These are phyloP conservation scores for Pleurotus djamor DNA, from an alignment of 768 basidiomycete species.

Conservation along the genomic window DNA sequence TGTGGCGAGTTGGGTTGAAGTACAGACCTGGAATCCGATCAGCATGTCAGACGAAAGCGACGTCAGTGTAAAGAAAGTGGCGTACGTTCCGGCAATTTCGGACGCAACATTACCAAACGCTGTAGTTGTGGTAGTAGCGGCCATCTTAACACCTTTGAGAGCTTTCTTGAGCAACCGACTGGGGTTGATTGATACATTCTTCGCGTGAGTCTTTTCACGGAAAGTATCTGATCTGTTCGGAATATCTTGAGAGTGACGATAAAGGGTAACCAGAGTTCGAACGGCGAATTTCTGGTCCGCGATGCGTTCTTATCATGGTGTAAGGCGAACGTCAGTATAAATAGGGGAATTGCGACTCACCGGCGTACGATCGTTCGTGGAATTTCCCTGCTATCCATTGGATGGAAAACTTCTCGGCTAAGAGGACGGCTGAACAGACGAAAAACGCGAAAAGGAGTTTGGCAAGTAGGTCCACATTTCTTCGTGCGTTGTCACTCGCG, in stretches of 20 bases:
- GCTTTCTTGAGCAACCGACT: constrained; percentile 67
- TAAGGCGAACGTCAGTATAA: background rate
- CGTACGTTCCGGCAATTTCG: constrained; percentile 49
- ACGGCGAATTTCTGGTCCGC: constrained; percentile 81
- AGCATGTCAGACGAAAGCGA: no score
- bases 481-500: constrained; percentile 25
- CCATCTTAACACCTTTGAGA: constrained; percentile 64
- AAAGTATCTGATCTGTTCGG: constrained; percentile 67
- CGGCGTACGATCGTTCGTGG: constrained; percentile 73
- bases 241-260: constrained; percentile 75
- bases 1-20: constrained; percentile 87
- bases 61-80: no score
- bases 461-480: constrained; percentile 51
- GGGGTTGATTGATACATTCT: constrained; percentile 48
- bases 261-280: constrained; percentile 67
- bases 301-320: constrained; percentile 60
- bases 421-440: constrained; percentile 65
- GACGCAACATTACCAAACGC: constrained; percentile 57
- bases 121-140: constrained; percentile 82
- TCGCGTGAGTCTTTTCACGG: constrained; percentile 26
- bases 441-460: constrained; percentile 74
- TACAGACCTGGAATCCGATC: constrained; percentile 46
- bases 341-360: constrained; percentile 23
- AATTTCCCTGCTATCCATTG: constrained; percentile 85
- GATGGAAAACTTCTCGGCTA: constrained; percentile 83